These are phyloP conservation scores for Penicillium pulvis DNA, from an alignment of 495 filamentous ascomycete species.

Conservation along the genomic window DNA sequence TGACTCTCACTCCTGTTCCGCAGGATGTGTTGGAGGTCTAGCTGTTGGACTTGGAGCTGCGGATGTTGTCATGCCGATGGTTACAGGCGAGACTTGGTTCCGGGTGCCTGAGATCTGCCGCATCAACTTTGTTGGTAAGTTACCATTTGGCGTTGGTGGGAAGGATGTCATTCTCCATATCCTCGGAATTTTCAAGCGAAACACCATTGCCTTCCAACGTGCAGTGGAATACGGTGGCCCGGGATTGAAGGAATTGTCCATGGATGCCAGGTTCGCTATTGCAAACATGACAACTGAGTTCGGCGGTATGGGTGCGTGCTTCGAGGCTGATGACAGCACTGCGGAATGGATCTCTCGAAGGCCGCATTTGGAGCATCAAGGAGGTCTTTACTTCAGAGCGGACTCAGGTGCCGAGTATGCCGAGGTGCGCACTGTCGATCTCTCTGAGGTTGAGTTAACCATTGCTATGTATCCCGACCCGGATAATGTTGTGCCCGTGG, in stretches of 20 bases:
- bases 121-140: slow-evolving; percentile 38
- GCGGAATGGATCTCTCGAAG: slow-evolving; percentile 18
- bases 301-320: slow-evolving; percentile 47
- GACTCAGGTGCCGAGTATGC: slow-evolving; percentile 45
- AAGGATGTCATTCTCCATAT: slow-evolving; percentile 53
- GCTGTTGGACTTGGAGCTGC: slow-evolving; percentile 48
- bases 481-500: slow-evolving; percentile 48
- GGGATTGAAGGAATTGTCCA: slow-evolving; percentile 34
- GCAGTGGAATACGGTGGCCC: slow-evolving; percentile 49
- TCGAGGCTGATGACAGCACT: slow-evolving; percentile 41
- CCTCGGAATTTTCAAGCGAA: slow-evolving; percentile 43
- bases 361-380: not conserved
- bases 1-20: slow-evolving; percentile 52
- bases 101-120: slow-evolving; percentile 44
- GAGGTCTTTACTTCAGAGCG: slow-evolving; percentile 35
- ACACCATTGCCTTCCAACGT: slow-evolving; percentile 47
- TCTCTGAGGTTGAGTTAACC: slow-evolving; percentile 37
- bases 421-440: slow-evolving; percentile 37
- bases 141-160: slow-evolving; percentile 41
- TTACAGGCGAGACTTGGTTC: slow-evolving; percentile 52
- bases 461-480: slow-evolving; percentile 46
- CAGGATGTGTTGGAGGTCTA: slow-evolving; percentile 42
- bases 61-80: slow-evolving; percentile 46
- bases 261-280: slow-evolving; percentile 50
- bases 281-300: slow-evolving; percentile 53